Evolutionary conservation across 1,139 yeast species (phyloP), one percentile per base, ranked within the genome.

Genomic region (Pichia sp.): DNA sequence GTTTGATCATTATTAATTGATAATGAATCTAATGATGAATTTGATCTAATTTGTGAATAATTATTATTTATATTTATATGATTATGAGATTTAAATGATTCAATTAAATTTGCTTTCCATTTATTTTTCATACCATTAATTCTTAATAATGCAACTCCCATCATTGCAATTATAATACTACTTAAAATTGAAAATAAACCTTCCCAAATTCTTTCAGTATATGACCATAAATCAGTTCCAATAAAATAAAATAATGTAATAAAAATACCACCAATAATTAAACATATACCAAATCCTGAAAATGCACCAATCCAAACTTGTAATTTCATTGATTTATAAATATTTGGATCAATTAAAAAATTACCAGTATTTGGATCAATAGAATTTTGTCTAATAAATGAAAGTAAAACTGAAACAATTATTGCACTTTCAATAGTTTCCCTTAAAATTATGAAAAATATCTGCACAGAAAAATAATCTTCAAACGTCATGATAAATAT

Each of bases 281-380:
- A 61, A 70, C 97, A 89, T n/a, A 87, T 73, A 4, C 78, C 65
- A 27, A 89, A 70, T 26, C 97, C 97, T 0, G 74, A 60, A 2
- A 75, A 63, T 1, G 94, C 92, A 18, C 97, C 97, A 1, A 78
- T 61, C 96, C 96, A 89, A 5, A 89, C 89, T 65, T 89, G 97
- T 37, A 73, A 61, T 46, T 75, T 73, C 47, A 87, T 69, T 47
- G 66, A 63, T 45, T 62, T 63, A 59, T 73, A 69, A 11, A 70
- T 53, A 9, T 48, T 45, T 33, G 49, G 42, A 47, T 69, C 70
- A n/a, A 56, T 53, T 2, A 53, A 44, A 18, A 57, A 31, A 2
- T 56, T 56, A 7, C 52, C 47, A 7, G 41, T 39, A 4, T 39
- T 34, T 6, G 43, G 43, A 44, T 56, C 64, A 6, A 45, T 41